Percentiles rank a stretch among this genome's conserved stretches.
Evolutionary conservation across 169 alveolate genomes (phyloP).

Genomic region (Miamiensis avidus): DNA sequence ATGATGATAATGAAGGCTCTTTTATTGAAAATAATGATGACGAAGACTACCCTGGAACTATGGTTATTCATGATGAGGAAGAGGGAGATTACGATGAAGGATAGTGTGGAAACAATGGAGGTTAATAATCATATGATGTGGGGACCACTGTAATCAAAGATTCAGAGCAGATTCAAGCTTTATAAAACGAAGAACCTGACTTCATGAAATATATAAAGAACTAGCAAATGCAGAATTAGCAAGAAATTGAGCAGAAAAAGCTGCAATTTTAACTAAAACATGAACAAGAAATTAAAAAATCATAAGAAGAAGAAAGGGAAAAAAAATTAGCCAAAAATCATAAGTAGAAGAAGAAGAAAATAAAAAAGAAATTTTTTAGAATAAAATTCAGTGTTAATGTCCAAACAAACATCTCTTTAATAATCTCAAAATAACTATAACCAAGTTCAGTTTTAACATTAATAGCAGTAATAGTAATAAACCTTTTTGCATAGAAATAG

Average conservation of each 20-base stretch:
- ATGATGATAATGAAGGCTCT: background rate
- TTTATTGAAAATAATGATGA: conserved; percentile 4
- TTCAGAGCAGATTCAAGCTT: conserved; percentile 19
- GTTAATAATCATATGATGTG: background rate
- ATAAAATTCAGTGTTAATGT: too few relatives aligned
- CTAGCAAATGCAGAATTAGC: background rate
- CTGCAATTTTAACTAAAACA: background rate
- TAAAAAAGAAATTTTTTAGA: too few relatives aligned
- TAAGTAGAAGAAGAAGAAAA: too few relatives aligned
- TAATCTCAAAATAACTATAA: too few relatives aligned
- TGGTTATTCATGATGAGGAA: background rate
- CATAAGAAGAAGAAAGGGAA: too few relatives aligned
- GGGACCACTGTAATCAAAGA: conserved; percentile 31
- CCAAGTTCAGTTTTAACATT: too few relatives aligned
- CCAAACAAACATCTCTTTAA: too few relatives aligned
- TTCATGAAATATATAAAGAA: background rate
- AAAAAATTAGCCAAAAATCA: too few relatives aligned
- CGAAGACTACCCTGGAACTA: background rate
- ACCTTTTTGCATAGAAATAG: background rate
- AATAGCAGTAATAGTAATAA: too few relatives aligned
- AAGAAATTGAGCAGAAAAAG: background rate
- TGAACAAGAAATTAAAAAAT: too few relatives aligned
- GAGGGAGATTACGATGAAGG: conserved; percentile 4
- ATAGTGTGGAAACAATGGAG: background rate
- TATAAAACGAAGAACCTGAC: background rate